Evolutionary conservation across 2,329 filamentous ascomycete genomes (phyloP), one percentile per base, ranked within the genome.

Genomic region (Kalmusia sp.): DNA sequence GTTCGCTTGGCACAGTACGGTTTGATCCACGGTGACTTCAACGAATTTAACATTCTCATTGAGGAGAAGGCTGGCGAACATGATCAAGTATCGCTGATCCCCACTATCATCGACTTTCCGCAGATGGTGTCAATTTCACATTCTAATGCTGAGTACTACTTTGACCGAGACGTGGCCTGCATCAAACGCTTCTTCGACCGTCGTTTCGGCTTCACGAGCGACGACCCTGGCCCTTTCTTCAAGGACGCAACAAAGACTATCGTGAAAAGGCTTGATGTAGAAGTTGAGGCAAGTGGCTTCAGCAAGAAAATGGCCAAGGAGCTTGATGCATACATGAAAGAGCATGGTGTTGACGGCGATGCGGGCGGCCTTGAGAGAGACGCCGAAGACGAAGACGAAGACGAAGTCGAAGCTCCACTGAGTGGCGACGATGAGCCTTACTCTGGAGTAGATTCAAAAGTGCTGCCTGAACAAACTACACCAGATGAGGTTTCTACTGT

Each of bases 61-160:
- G 92, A 95, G 70, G 93, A 98, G 73, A 85, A 81, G 41, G 51
- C 60, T 4, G 59, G 65, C 15, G 57, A 52, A 22, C 65, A 71
- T 12, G 70, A 70, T 38, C 58, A 64, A 12, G 49, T 90, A 49
- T 82, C 75, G 28, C 79, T 96, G 22, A 86, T 85, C 6, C 95
- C 95, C 1, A 85, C 97, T 49, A 79, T 99, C 39, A 99, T 99
- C 66, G 96, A 99, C 77, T 99, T 99, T 70, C 95, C 95, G 0
- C 95, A 99, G 72, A 98, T 97, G 89, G 87, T 99, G 2, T 98
- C 93, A 1, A 92, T 96, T 72, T 92, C 96, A 63, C 95, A 99
- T 70, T 77, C 82, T 30, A 97, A 99, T 68, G 96, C 95, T 15
- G 90, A 96, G 70, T 96, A 93, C 85, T 98, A 99, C 76, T 99